These are phyloP conservation scores for Penicillium freii DNA, from an alignment of 2,329 filamentous ascomycete genomes.

Conservation along the genomic window DNA sequence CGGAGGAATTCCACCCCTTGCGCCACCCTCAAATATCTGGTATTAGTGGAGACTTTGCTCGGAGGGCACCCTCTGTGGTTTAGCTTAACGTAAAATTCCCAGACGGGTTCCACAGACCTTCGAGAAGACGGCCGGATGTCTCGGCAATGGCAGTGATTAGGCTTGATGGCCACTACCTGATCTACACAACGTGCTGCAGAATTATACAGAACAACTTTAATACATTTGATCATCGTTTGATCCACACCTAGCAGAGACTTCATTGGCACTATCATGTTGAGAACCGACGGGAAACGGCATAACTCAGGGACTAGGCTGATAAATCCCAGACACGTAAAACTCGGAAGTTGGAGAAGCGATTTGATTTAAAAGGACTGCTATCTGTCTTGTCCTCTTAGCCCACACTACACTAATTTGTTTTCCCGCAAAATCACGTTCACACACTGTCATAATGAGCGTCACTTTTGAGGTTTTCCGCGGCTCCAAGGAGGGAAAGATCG, in stretches of 20 bases:
- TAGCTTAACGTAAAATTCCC: background rate
- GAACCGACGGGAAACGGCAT: background rate
- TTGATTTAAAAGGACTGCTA: background rate
- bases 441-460: conserved; percentile 20
- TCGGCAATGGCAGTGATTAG: background rate
- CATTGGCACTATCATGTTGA: background rate
- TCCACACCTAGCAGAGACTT: conserved; percentile 6
- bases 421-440: background rate
- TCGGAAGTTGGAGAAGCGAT: background rate
- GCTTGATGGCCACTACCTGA: background rate
- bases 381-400: background rate
- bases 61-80: background rate
- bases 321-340: background rate
- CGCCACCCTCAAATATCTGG: background rate
- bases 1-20: background rate
- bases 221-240: background rate
- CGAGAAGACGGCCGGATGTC: background rate
- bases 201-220: conserved; percentile 8
- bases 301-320: background rate
- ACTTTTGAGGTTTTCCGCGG: conserved; percentile 31
- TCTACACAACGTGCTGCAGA: background rate
- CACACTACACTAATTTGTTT: background rate
- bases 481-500: conserved; percentile 25
- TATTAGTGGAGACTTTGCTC: background rate
- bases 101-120: background rate